phyloP scores from a whole-genome alignment of 1,139 yeast species.

The Yamadazyma atlantica region DNA sequence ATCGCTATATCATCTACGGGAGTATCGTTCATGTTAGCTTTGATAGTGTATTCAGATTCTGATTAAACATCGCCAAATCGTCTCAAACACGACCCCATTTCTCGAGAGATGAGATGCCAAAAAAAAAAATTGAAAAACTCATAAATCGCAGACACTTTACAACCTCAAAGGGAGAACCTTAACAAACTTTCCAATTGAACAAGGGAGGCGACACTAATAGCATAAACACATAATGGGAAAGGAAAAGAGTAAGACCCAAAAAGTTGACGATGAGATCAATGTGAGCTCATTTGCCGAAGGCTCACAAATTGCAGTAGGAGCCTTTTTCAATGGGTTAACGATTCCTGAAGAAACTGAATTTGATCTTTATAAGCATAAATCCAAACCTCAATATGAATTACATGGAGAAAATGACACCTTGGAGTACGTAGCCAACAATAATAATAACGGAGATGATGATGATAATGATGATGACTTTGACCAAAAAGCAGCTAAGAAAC shows the following conservation, averaged over 20 bases:
- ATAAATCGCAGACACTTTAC: too few species aligned
- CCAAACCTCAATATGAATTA: slow-evolving; percentile 44
- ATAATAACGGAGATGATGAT: slow-evolving; percentile 29
- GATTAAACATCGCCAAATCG: background rate
- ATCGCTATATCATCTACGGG: background rate
- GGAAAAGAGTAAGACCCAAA: background rate
- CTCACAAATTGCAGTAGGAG: slow-evolving; percentile 45
- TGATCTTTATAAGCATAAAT: slow-evolving; percentile 60
- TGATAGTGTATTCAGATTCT: too few species aligned
- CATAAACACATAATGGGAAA: background rate
- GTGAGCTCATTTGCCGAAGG: slow-evolving; percentile 30
- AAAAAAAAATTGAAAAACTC: slow-evolving; percentile 13
- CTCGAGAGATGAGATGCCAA: slow-evolving; percentile 8
- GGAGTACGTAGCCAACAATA: slow-evolving; percentile 67
- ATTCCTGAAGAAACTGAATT: slow-evolving; percentile 62
- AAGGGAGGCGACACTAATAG: too few species aligned
- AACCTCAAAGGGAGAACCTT: too few species aligned
- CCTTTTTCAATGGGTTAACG: slow-evolving; percentile 73
- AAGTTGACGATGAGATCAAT: slow-evolving; percentile 8
- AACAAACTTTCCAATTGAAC: too few species aligned
- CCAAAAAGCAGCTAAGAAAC: background rate
- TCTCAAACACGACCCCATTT: background rate
- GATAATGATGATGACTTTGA: slow-evolving; percentile 11
- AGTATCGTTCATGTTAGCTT: too few species aligned
- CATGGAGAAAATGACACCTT: slow-evolving; percentile 80